These are phyloP conservation scores for Dendrobium huoshanense DNA, from an alignment of 106 monocot species.

Conservation along the genomic window DNA sequence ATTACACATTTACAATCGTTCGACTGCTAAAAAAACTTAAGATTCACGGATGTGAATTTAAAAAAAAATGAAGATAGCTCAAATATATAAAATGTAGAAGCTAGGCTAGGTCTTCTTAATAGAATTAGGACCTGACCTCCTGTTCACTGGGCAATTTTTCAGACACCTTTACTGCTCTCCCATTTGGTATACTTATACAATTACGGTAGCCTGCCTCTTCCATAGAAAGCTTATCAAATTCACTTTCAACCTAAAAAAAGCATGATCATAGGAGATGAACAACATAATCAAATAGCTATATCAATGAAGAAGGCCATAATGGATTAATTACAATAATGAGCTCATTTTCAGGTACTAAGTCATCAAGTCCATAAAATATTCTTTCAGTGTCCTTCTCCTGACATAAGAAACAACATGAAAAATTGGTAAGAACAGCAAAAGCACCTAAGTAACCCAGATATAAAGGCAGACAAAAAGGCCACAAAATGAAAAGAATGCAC, in stretches of 20 bases:
- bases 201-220: conserved; percentile 72
- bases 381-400: conserved; percentile 74
- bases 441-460: neutral
- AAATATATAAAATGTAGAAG: neutral
- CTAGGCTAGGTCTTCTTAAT: neutral
- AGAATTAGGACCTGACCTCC: conserved; percentile 28
- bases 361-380: conserved; percentile 93
- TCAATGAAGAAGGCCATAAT: neutral
- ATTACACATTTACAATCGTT: neutral
- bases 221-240: conserved; percentile 75
- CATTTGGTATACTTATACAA: conserved; percentile 79
- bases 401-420: conserved; percentile 15
- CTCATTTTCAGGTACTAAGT: conserved; percentile 50
- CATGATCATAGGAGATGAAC: neutral
- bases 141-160: conserved; percentile 22
- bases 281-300: conserved; percentile 1
- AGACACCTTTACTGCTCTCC: conserved; percentile 48
- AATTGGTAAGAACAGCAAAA: neutral
- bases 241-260: conserved; percentile 57
- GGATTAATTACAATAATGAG: conserved; percentile 74
- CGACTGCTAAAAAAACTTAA: neutral
- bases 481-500: neutral
- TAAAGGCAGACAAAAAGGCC: neutral
- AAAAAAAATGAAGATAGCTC: neutral
- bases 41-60: neutral